Evolutionary conservation across 371 early-diverging fungal genomes (phyloP).

Genomic region (Rhizopus stolonifer): DNA sequence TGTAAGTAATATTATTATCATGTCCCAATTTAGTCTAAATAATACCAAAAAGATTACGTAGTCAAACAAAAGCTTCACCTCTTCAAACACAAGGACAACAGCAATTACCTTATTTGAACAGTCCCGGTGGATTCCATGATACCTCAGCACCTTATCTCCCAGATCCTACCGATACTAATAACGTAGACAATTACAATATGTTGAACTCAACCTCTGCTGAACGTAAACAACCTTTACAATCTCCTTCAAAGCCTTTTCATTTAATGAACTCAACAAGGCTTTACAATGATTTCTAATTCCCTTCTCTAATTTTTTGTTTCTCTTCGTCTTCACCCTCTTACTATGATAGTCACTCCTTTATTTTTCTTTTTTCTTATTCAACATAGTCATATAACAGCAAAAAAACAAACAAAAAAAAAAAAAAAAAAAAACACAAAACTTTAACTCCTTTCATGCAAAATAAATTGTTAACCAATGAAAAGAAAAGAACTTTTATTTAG

Average conservation of each 20-base stretch:
- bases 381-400: no score
- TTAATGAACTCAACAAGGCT: slow-evolving; percentile 32
- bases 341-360: neutral
- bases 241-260: slow-evolving; percentile 38
- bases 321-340: neutral
- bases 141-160: slow-evolving; percentile 12
- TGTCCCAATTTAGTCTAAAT: neutral
- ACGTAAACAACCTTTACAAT: slow-evolving; percentile 9
- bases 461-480: no score
- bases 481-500: no score
- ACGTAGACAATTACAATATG: slow-evolving; percentile 7
- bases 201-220: slow-evolving; percentile 6
- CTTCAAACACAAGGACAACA: slow-evolving; percentile 11
- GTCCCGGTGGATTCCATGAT: slow-evolving; percentile 8
- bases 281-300: slow-evolving; percentile 35
- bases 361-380: no score
- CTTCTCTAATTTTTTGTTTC: neutral
- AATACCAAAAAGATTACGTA: slow-evolving; percentile 32
- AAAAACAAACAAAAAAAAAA: no score
- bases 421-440: neutral
- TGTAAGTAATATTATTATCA: slow-evolving; percentile 21
- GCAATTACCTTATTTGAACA: slow-evolving; percentile 9
- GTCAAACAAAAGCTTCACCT: slow-evolving; percentile 30
- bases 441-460: no score
- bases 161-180: slow-evolving; percentile 10